Percentiles rank a stretch among this genome's conserved stretches.
These are phyloP conservation scores for Phytophthora fragariae DNA, from an alignment of 352 stramenopile species.

Conservation along the genomic window DNA sequence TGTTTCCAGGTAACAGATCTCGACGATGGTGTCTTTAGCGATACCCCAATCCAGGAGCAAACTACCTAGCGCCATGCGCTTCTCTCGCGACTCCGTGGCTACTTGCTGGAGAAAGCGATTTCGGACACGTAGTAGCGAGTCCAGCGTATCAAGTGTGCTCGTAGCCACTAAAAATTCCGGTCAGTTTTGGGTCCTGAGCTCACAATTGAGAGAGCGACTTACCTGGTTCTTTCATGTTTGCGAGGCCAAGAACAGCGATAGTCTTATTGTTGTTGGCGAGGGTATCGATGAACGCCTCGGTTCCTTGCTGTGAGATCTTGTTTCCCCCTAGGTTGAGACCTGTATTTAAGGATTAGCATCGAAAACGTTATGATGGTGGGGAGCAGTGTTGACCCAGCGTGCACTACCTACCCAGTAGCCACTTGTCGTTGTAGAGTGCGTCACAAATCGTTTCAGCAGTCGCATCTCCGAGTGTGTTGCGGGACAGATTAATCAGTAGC, in stretches of 20 bases:
- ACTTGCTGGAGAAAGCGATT: conserved; percentile 45
- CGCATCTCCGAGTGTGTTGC: conserved; percentile 56
- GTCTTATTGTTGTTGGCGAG: conserved; percentile 56
- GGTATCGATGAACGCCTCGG: conserved; percentile 42
- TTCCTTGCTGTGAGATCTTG: conserved; percentile 40
- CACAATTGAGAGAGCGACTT: not conserved
- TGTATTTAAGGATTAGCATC: conserved; percentile 10
- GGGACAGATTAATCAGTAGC: conserved; percentile 59
- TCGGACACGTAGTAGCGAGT: conserved; percentile 33
- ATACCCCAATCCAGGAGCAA: conserved; percentile 65
- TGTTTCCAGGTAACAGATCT: conserved; percentile 50
- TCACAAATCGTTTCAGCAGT: conserved; percentile 48
- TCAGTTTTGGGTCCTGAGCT: no score
- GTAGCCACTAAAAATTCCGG: conserved; percentile 14
- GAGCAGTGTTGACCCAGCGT: not conserved
- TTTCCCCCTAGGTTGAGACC: conserved; percentile 62
- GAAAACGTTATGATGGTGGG: not conserved
- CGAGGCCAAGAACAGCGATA: conserved; percentile 50
- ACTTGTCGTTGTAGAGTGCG: conserved; percentile 75
- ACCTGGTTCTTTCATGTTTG: conserved; percentile 45
- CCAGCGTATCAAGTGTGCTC: conserved; percentile 27
- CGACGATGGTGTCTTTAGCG: conserved; percentile 55
- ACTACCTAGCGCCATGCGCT: conserved; percentile 51
- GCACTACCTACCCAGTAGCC: conserved; percentile 50
- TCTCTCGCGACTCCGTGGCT: conserved; percentile 49